Base-by-base conservation (phyloP, 495 filamentous ascomycete genomes). In the Cudoniella acicularis region DNA sequence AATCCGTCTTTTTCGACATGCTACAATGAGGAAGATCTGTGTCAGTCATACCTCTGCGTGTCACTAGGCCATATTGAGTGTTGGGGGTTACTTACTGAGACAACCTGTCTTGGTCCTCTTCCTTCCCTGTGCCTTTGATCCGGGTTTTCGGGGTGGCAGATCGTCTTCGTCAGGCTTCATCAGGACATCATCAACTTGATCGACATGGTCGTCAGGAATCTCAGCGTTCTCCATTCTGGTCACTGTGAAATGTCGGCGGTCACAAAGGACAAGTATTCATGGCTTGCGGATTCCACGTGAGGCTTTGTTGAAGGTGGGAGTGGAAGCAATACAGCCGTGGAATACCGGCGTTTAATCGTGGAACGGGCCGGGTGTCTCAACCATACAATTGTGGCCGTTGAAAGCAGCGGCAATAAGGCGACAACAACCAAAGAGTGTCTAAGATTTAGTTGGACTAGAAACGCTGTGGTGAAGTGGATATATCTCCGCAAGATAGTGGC, bases 61-160 rank as follows among this genome's bases (percentile, higher is more conserved):
- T 21, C 10, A 22, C 3, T 18, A 48, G 36, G 45, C 3, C 22
- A 13, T 47, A 21, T 16, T 45, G 41, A 27, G 22, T n/a, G n/a
- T 11, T 22, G 40, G 20, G 10, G n/a, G 24, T n/a, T 30, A 82
- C 89, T 68, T 82, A 94, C 90, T 98, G 59, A 98, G 77, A 72
- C 94, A 98, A 22, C 94, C 94, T 1, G 94, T 97, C 74, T 98
- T 98, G 41, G 94, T 97, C 65, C 94, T 82, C 70, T 91, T 96
- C 64, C 87, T 78, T 21, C 64, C 64, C 36, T 56, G 57, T 6
- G 49, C 64, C 53, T 67, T 67, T 40, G 64, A 61, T 49, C 61
- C 58, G 11, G 54, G 54, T 41, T 64, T 67, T 30, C 36, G 61
- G 8, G 61, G 49, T 30, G 27, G 30, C 53, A 55, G 25, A 11